Conservation (phyloP, 2,329 filamentous ascomycete species). For the Paecilomyces sp. region DNA sequence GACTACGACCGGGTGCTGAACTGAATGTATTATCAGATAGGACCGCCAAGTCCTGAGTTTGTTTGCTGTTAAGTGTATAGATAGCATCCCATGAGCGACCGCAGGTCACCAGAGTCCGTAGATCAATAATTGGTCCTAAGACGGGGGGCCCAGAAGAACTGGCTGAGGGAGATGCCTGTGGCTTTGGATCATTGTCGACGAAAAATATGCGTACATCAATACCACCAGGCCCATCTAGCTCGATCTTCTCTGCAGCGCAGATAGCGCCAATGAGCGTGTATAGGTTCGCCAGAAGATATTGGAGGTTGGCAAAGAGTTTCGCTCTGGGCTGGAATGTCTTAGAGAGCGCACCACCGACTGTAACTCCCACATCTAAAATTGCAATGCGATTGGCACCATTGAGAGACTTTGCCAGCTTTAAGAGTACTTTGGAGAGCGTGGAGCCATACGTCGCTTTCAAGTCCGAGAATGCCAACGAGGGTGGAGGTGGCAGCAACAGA, state of each 20-base stretch:
- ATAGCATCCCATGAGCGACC: conserved; percentile 23
- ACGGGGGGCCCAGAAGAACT: conserved; percentile 1
- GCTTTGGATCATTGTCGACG: conserved; percentile 51
- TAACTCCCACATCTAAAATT: conserved; percentile 55
- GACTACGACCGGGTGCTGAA: conserved; percentile 5
- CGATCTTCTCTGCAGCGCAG: conserved; percentile 57
- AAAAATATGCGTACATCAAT: conserved; percentile 71
- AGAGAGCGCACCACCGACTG: conserved; percentile 54
- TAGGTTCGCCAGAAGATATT: conserved; percentile 65
- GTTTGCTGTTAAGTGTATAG: conserved; percentile 21
- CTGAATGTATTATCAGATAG: conserved; percentile 1
- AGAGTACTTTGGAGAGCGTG: conserved; percentile 50
- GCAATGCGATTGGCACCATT: conserved; percentile 23
- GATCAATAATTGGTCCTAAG: conserved; percentile 45
- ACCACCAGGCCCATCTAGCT: conserved; percentile 60
- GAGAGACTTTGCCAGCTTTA: conserved; percentile 36
- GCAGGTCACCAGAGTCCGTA: conserved; percentile 41
- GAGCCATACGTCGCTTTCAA: conserved; percentile 55
- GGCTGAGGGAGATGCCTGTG: conserved; percentile 5
- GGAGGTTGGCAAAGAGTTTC: conserved; percentile 59
- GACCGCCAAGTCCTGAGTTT: conserved; percentile 18
- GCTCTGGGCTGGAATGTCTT: conserved; percentile 44
- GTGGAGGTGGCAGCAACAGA: conserved; percentile 57
- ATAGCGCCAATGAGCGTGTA: conserved; percentile 72
- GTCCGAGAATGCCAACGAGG: conserved; percentile 43